Evolutionary conservation across 768 basidiomycete species (phyloP).

Genomic region (Floccularia luteovirens): DNA sequence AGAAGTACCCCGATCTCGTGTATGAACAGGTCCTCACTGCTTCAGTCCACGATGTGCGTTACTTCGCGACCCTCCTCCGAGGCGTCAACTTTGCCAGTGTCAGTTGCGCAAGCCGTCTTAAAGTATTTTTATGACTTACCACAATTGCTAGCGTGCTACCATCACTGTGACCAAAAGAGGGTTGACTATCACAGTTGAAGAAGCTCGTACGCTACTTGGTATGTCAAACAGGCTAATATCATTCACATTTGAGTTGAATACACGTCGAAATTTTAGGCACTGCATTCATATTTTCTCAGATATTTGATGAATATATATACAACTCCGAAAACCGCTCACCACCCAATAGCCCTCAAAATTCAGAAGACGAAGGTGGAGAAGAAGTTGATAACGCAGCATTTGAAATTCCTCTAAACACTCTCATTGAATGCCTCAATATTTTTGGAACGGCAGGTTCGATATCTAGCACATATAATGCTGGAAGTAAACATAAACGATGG

Average conservation of each 20-base stretch:
- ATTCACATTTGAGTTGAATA: neutral
- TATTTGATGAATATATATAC: slow-evolving; percentile 79
- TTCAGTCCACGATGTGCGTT: slow-evolving; percentile 75
- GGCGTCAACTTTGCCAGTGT: slow-evolving; percentile 81
- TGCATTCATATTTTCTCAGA: slow-evolving; percentile 69
- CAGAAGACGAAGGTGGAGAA: slow-evolving; percentile 12
- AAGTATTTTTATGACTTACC: neutral
- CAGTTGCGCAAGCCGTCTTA: slow-evolving; percentile 16
- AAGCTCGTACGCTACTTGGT: slow-evolving; percentile 79
- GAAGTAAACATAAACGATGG: slow-evolving; percentile 39
- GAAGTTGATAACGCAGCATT: slow-evolving; percentile 42
- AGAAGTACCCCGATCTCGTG: neutral
- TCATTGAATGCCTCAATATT: slow-evolving; percentile 89
- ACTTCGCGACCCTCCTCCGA: slow-evolving; percentile 69
- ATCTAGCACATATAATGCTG: slow-evolving; percentile 13
- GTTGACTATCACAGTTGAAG: slow-evolving; percentile 76
- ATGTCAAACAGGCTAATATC: slow-evolving; percentile 11
- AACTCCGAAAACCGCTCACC: slow-evolving; percentile 24
- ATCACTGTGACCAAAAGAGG: slow-evolving; percentile 65
- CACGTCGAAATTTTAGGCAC: slow-evolving; percentile 44
- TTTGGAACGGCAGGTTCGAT: slow-evolving; percentile 73
- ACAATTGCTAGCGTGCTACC: slow-evolving; percentile 54
- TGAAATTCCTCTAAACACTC: slow-evolving; percentile 75
- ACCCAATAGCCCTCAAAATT: slow-evolving; percentile 7
- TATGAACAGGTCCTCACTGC: slow-evolving; percentile 49